Evolutionary conservation across 2,329 filamentous ascomycete species (phyloP).

Genomic region (Stemphylium lycopersici): DNA sequence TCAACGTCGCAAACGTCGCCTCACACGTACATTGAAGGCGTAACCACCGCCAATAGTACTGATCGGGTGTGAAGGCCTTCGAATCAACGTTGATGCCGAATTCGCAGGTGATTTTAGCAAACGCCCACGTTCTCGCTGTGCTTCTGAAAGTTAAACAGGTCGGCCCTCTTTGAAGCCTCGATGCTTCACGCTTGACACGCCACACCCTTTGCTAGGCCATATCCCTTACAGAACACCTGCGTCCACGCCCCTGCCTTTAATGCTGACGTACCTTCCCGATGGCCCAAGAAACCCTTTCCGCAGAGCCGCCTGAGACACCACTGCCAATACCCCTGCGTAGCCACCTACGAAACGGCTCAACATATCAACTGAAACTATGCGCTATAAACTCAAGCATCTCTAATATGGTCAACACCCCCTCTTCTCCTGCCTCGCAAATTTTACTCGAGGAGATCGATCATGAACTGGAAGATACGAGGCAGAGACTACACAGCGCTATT

Average conservation of each 20-base stretch:
- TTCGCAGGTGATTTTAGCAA: constrained; percentile 2
- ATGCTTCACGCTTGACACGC: constrained; percentile 1
- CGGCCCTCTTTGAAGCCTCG: not conserved
- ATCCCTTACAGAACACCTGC: not conserved
- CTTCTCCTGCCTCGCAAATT: not conserved
- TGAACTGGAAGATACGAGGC: constrained; percentile 2
- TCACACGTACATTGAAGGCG: not conserved
- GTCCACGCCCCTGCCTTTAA: not conserved
- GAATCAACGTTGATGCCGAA: not conserved
- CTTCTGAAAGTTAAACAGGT: not conserved
- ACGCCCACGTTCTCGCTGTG: not conserved
- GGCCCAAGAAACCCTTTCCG: not conserved
- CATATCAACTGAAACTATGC: not conserved
- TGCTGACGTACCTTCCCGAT: constrained; percentile 2
- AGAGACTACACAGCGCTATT: not conserved
- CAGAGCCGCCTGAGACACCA: constrained; percentile 6
- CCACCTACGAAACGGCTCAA: not conserved
- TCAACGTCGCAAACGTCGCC: constrained; percentile 1
- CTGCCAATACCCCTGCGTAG: constrained; percentile 11
- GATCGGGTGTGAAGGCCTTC: not conserved
- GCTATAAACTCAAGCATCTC: not conserved
- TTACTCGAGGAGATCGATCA: constrained; percentile 4
- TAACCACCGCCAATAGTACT: not conserved
- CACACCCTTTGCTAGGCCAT: not conserved
- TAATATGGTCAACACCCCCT: not conserved